Evolutionary conservation across 257 asterid species (phyloP).

Genomic region (Nicotiana paniculata): DNA sequence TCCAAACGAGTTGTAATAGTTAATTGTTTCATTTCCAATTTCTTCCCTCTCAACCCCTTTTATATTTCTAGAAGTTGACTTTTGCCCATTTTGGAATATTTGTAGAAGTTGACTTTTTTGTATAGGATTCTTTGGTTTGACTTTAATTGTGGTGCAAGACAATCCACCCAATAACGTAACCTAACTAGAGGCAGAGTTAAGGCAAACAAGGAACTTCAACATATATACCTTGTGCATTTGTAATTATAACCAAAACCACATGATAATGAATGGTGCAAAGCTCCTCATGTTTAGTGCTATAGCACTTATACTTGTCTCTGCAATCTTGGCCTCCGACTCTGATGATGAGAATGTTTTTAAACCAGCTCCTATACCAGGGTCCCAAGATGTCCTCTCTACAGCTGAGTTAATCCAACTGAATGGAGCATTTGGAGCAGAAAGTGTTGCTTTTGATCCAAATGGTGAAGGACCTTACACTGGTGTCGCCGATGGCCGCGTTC

Average conservation of each 20-base stretch:
- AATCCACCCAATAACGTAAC: background rate
- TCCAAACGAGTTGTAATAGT: no score
- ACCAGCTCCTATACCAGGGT: slow-evolving; percentile 36
- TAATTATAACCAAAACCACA: background rate
- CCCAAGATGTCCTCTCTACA: slow-evolving; percentile 26
- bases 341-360: slow-evolving; percentile 17
- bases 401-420: slow-evolving; percentile 39
- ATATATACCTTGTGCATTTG: background rate
- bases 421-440: slow-evolving; percentile 64
- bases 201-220: background rate
- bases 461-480: slow-evolving; percentile 79
- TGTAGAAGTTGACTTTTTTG: background rate
- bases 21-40: no score
- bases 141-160: background rate
- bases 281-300: slow-evolving; percentile 22
- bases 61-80: background rate
- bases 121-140: background rate
- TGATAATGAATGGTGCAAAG: slow-evolving; percentile 27
- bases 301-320: slow-evolving; percentile 36
- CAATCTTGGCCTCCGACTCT: slow-evolving; percentile 30
- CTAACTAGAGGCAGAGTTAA: background rate
- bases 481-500: slow-evolving; percentile 67
- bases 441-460: slow-evolving; percentile 49
- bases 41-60: background rate
- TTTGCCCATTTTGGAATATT: background rate